Evolutionary conservation across 495 filamentous ascomycete genomes (phyloP).

Genomic region (Lophiotrema nucula): DNA sequence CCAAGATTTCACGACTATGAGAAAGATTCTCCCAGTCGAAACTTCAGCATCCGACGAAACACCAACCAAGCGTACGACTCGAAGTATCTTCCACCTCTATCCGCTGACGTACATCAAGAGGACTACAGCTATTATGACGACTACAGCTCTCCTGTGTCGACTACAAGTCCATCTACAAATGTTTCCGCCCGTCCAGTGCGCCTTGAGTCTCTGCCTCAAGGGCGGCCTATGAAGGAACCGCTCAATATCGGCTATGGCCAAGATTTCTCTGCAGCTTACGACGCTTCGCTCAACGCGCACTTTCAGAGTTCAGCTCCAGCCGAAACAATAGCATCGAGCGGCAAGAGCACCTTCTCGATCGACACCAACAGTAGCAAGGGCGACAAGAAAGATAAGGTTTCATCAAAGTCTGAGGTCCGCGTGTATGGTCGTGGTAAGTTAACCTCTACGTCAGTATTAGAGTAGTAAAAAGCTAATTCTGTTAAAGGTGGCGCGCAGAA

Average conservation of each 20-base stretch:
- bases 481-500: conserved; percentile 43
- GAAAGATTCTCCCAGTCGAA: conserved; percentile 17
- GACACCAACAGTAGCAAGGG: conserved; percentile 28
- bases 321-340: conserved; percentile 23
- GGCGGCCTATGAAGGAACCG: conserved; percentile 3
- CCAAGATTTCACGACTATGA: conserved; percentile 6
- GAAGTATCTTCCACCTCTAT: conserved; percentile 14
- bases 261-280: conserved; percentile 28
- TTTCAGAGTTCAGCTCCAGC: conserved; percentile 15
- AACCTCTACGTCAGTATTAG: not conserved
- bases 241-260: conserved; percentile 11
- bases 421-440: conserved; percentile 44
- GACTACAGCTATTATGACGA: conserved; percentile 26
- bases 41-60: conserved; percentile 10
- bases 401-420: conserved; percentile 37
- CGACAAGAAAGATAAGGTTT: conserved; percentile 37
- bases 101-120: not conserved
- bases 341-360: conserved; percentile 35
- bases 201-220: conserved; percentile 16
- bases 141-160: conserved; percentile 28
- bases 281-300: conserved; percentile 23
- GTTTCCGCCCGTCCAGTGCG: conserved; percentile 22
- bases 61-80: conserved; percentile 14
- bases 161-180: conserved; percentile 7
- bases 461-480: conserved; percentile 11